phyloP scores from a whole-genome alignment of 441 rosid genomes.

The Mallotus repandus region DNA sequence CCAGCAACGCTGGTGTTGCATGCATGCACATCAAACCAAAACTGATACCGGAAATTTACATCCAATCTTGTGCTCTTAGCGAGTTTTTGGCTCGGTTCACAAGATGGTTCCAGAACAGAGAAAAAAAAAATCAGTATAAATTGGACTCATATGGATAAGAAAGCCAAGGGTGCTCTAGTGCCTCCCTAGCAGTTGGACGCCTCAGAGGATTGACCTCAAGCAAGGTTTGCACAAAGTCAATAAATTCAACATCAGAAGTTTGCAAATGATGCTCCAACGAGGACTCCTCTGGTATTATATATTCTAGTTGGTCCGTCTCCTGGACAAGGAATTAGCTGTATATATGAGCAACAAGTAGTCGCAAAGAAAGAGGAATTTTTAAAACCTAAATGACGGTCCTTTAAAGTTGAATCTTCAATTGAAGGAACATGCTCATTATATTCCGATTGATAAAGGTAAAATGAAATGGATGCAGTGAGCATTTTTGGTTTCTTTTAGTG shows the following conservation, averaged over 20 bases:
- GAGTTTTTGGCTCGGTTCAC: neutral
- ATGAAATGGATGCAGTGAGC: neutral
- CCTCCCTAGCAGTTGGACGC: slow-evolving; percentile 78
- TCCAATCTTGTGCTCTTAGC: neutral
- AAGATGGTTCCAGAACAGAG: neutral
- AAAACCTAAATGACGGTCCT: neutral
- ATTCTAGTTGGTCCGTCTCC: slow-evolving; percentile 77
- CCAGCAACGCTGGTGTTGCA: neutral
- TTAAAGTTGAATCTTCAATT: neutral
- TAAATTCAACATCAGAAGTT: slow-evolving; percentile 51
- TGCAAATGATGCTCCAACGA: slow-evolving; percentile 63
- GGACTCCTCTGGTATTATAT: slow-evolving; percentile 66
- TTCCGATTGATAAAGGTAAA: neutral
- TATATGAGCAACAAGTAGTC: neutral
- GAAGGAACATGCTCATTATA: neutral
- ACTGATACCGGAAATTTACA: slow-evolving; percentile 21
- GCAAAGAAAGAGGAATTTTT: neutral
- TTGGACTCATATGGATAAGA: slow-evolving; percentile 35
- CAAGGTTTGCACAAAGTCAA: slow-evolving; percentile 59
- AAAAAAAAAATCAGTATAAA: slow-evolving; percentile 13
- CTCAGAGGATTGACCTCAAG: slow-evolving; percentile 73
- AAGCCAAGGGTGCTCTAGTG: slow-evolving; percentile 85
- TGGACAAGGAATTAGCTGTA: slow-evolving; percentile 24
- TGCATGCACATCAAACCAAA: slow-evolving; percentile 30
- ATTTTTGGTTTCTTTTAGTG: neutral